Percentiles rank a stretch among this genome's conserved stretches.
Evolutionary conservation across 768 basidiomycete genomes (phyloP).

Genomic region (Hygrophoropsis aurantiaca): DNA sequence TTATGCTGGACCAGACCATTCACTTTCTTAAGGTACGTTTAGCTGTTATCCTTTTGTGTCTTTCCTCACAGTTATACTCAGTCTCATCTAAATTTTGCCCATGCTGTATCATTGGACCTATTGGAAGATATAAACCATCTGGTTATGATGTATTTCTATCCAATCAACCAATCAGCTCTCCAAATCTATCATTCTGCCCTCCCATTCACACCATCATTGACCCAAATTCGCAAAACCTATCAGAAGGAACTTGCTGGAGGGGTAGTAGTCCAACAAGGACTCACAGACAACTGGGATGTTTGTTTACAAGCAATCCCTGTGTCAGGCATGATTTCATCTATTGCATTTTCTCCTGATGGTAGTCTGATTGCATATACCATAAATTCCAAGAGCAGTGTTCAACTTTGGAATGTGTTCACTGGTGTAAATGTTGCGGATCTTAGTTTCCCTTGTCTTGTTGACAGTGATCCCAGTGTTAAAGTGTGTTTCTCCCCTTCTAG

Average conservation of each 20-base stretch:
- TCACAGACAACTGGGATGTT: neutral
- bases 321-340: too few relatives aligned
- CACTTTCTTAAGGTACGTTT: constrained; percentile 14
- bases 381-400: too few relatives aligned
- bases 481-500: too few relatives aligned
- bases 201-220: neutral
- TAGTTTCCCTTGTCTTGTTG: too few relatives aligned
- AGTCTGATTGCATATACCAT: too few relatives aligned
- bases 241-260: constrained; percentile 6
- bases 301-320: constrained; percentile 2
- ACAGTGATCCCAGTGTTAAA: too few relatives aligned
- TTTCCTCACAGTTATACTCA: neutral
- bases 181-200: constrained; percentile 17
- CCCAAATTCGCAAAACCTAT: constrained; percentile 7
- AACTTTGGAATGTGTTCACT: too few relatives aligned
- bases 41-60: neutral
- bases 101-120: neutral
- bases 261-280: neutral
- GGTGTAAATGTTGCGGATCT: too few relatives aligned
- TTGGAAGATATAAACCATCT: constrained; percentile 17
- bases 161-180: constrained; percentile 18
- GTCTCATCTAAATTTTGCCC: neutral
- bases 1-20: constrained; percentile 12
- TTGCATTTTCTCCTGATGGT: too few relatives aligned
- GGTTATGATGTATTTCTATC: constrained; percentile 16